These are phyloP conservation scores for Bryoerythrophyllum caledonicum DNA, from an alignment of 225 moss, liverwort and hornwort genomes.

Conservation along the genomic window DNA sequence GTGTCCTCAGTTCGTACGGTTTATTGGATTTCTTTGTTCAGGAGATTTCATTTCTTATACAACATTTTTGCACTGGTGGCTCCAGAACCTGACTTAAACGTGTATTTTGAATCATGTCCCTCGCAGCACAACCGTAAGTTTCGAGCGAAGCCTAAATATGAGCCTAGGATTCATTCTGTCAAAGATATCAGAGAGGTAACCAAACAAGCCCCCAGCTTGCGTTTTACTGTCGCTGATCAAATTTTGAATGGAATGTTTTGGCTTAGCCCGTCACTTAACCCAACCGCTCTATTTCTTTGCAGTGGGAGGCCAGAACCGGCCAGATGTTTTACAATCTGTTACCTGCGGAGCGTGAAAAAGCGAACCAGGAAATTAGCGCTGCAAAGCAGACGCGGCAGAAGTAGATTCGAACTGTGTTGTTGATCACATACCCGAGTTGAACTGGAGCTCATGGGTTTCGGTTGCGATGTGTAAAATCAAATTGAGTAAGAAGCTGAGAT, in stretches of 20 bases:
- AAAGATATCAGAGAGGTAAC: constrained; percentile 83
- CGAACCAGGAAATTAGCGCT: constrained; percentile 78
- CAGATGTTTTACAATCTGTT: constrained; percentile 73
- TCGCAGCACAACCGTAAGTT: constrained; percentile 70
- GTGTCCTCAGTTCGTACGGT: not conserved
- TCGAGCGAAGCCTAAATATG: constrained; percentile 62
- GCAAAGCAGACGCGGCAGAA: constrained; percentile 45
- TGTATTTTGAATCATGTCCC: not conserved
- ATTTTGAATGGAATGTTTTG: not conserved
- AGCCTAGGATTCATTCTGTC: constrained; percentile 80
- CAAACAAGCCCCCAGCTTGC: not conserved
- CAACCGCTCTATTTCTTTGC: constrained; percentile 15
- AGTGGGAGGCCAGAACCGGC: constrained; percentile 90
- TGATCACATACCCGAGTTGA: not conserved
- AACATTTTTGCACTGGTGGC: not conserved
- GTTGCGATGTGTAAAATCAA: constrained; percentile 14
- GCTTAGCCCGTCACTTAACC: not conserved
- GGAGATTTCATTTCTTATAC: constrained; percentile 4
- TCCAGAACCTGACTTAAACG: not conserved
- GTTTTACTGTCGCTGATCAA: not conserved
- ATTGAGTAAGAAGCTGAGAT: constrained; percentile 18
- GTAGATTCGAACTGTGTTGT: constrained; percentile 15
- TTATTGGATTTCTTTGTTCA: not conserved
- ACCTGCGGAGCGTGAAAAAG: constrained; percentile 75
- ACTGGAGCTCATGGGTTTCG: not conserved